These are phyloP conservation scores for Pigoraptor vietnamica DNA, from an alignment of 78 protist genomes.

Conservation along the genomic window DNA sequence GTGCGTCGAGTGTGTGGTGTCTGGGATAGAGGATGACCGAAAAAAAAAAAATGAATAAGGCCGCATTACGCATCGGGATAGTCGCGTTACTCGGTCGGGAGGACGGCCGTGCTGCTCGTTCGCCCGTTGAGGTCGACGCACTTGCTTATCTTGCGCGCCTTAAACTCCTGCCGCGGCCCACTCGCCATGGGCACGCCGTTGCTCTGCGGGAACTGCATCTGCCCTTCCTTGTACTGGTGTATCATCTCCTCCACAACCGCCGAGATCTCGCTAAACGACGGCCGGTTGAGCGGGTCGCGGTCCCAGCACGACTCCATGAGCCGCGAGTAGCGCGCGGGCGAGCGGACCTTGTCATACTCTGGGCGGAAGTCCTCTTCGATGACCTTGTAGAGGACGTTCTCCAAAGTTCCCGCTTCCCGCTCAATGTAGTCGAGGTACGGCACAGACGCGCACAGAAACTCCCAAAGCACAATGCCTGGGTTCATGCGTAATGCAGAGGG, in stretches of 20 bases:
- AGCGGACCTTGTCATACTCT: background rate
- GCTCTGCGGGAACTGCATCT: background rate
- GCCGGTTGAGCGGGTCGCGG: background rate
- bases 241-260: background rate
- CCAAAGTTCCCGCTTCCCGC: background rate
- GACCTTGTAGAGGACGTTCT: background rate
- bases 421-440: background rate
- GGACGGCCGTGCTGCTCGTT: background rate
- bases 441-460: background rate
- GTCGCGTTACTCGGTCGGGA: background rate
- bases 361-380: background rate
- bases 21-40: too few species aligned
- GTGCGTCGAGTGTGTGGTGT: too few species aligned
- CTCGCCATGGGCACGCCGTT: background rate
- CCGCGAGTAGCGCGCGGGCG: background rate
- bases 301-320: background rate
- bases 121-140: background rate
- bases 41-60: too few species aligned
- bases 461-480: background rate
- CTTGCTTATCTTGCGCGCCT: background rate
- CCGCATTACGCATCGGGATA: too few species aligned
- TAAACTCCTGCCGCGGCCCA: background rate
- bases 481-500: background rate
- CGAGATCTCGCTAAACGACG: background rate
- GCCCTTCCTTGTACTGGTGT: background rate